Percentiles rank a stretch among this genome's conserved stretches.
Conservation (phyloP, 2,329 filamentous ascomycete species). For the Hypoxylon rubiginosum region DNA sequence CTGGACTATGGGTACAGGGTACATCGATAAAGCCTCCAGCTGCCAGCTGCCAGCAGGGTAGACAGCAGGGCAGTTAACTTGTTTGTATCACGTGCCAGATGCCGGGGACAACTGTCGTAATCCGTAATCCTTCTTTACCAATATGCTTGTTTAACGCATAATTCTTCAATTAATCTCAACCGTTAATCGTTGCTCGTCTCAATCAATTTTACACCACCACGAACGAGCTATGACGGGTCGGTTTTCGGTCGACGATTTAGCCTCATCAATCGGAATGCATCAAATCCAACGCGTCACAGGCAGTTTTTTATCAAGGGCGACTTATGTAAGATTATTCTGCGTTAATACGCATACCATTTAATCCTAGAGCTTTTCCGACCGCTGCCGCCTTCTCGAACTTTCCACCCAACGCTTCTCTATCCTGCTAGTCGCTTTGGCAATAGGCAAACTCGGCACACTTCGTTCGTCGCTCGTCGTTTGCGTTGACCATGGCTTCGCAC, state of each 20-base stretch:
- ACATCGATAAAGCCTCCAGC: conserved; percentile 20
- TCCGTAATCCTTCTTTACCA: conserved; percentile 18
- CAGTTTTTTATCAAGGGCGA: not conserved
- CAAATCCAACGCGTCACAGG: conserved; percentile 16
- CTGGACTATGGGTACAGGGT: no score
- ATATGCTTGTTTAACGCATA: conserved; percentile 31
- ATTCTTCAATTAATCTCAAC: conserved; percentile 9
- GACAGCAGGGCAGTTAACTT: no score
- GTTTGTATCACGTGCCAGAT: conserved; percentile 27
- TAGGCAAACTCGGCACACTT: not conserved
- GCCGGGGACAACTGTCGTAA: not conserved
- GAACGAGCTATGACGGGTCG: conserved; percentile 8
- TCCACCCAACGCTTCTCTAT: not conserved
- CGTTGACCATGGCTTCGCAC: conserved; percentile 73
- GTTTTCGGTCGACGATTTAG: conserved; percentile 14
- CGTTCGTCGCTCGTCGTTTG: no score
- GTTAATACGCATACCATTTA: conserved; percentile 25
- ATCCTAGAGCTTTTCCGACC: conserved; percentile 11
- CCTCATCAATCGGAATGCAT: conserved; percentile 20
- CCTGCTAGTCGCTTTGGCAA: not conserved
- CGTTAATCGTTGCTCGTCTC: conserved; percentile 11
- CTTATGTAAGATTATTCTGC: conserved; percentile 7
- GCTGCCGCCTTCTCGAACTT: not conserved
- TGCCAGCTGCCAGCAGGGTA: no score
- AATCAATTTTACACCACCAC: conserved; percentile 34